Evolutionary conservation across 768 basidiomycete species (phyloP), one percentile per base, ranked within the genome.

Genomic region (Gloeostereum incarnatum): DNA sequence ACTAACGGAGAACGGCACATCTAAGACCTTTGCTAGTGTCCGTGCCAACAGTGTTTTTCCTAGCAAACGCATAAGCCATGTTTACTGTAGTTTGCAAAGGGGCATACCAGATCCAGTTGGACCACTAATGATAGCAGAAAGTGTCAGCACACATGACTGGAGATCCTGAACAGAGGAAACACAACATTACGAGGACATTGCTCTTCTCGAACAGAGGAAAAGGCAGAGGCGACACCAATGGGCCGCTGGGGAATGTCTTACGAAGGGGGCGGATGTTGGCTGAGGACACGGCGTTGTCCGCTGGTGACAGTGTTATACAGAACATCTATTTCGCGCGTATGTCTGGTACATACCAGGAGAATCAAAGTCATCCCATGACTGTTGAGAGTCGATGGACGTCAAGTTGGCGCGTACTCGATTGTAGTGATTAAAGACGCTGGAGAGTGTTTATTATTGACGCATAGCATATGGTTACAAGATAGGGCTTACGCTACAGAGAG

Each of bases 351-450:
- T 40, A 36, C 38, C n/a, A n/a, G n/a, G n/a, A n/a, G n/a, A n/a
- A n/a, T n/a, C n/a, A n/a, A n/a, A n/a, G n/a, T n/a, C n/a, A n/a
- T 39, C 22, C 29, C 36, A 21, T 31, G 33, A 33, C 44, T 54
- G 60, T 11, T 60, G 61, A 10, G 65, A 61, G 36, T 73, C 69
- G 21, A 63, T 44, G 16, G 68, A 62, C 13, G 70, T 62, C 33
- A 81, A 50, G 49, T 90, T 86, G 40, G 82, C 78, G 18, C 75
- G 73, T 4, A 90, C 80, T 30, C 92, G 85, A 52, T 85, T 91
- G 55, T 92, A 96, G 58, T 96, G 93, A 49, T 96, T 94, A 69
- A 81, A 96, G 2, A 94, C 89, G 22, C 91, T 94, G 52, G 1
- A 31, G 27, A 20, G 25, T 18, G 36, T 30, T 26, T 36, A 36